Conservation (phyloP, 2,329 filamentous ascomycete genomes). For the Xylaria sp. region DNA sequence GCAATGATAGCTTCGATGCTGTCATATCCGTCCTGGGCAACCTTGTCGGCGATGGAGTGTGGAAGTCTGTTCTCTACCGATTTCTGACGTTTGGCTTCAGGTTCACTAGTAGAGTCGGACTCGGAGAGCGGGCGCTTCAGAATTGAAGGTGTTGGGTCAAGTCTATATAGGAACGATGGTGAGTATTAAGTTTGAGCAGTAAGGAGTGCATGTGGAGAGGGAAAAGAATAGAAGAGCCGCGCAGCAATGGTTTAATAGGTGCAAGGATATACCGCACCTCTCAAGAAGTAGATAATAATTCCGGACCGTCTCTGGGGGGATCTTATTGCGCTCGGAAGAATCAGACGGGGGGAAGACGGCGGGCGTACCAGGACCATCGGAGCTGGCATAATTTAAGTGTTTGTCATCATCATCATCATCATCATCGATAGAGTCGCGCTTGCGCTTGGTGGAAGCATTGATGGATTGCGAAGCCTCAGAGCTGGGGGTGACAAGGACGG, state of each 20-base stretch:
- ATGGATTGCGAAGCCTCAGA: conserved; percentile 43
- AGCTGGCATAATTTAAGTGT: conserved; percentile 36
- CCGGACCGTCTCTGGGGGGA: conserved; percentile 42
- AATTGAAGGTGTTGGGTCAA: conserved; percentile 65
- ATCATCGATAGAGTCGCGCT: conserved; percentile 47
- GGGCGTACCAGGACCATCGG: conserved; percentile 24
- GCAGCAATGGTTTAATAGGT: conserved; percentile 14
- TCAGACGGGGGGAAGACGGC: conserved; percentile 6
- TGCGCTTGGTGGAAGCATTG: conserved; percentile 47
- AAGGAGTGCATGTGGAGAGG: conserved; percentile 2
- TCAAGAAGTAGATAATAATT: conserved; percentile 47
- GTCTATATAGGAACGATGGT: conserved; percentile 51
- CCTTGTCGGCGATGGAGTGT: conserved; percentile 65
- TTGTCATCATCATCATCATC: conserved; percentile 40
- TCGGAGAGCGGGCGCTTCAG: conserved; percentile 64
- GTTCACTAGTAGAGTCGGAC: conserved; percentile 58
- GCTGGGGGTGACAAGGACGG: conserved; percentile 39
- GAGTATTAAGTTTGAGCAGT: conserved; percentile 12
- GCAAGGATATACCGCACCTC: conserved; percentile 41
- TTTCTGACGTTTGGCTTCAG: conserved; percentile 69
- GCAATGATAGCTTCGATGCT: conserved; percentile 73
- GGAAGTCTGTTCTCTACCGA: conserved; percentile 56
- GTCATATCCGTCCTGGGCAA: conserved; percentile 62
- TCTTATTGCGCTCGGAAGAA: conserved; percentile 36
- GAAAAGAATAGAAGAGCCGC: conserved; percentile 1